phyloP scores from a whole-genome alignment of 2,329 filamentous ascomycete species.

The Talaromyces sp. region DNA sequence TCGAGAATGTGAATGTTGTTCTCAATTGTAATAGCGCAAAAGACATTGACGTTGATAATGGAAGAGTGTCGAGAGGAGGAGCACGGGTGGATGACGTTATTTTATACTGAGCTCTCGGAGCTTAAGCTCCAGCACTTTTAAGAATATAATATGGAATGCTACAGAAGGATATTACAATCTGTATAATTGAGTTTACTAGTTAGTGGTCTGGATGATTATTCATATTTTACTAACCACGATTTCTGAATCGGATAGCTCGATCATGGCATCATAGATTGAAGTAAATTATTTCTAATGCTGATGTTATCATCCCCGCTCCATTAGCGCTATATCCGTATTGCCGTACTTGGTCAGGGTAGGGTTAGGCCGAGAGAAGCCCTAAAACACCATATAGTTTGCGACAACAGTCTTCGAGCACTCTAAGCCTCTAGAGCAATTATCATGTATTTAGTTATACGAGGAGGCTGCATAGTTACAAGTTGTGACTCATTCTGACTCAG shows the following conservation, averaged over 20 bases:
- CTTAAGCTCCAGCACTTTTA: not conserved
- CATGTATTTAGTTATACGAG: not conserved
- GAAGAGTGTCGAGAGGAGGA: not conserved
- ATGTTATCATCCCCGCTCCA: not conserved
- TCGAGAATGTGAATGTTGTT: conserved; percentile 4
- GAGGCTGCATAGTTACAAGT: not conserved
- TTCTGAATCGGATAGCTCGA: not conserved
- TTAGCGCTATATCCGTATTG: not conserved
- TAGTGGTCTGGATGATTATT: not conserved
- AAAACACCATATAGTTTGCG: not conserved
- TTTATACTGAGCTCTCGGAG: not conserved
- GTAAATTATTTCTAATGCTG: not conserved
- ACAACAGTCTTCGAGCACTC: not conserved
- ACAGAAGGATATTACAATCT: not conserved
- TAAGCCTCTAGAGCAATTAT: too few species aligned
- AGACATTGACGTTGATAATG: conserved; percentile 2
- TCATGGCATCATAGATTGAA: not conserved
- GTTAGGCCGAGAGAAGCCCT: not conserved
- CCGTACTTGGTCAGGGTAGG: not conserved
- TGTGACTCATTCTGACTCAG: not conserved
- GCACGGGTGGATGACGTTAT: not conserved
- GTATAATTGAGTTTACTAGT: not conserved
- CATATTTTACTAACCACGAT: not conserved
- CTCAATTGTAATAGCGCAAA: conserved; percentile 3
- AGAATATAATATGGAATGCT: not conserved